These are phyloP conservation scores for Astraeus odoratus DNA, from an alignment of 768 basidiomycete genomes.

Conservation along the genomic window DNA sequence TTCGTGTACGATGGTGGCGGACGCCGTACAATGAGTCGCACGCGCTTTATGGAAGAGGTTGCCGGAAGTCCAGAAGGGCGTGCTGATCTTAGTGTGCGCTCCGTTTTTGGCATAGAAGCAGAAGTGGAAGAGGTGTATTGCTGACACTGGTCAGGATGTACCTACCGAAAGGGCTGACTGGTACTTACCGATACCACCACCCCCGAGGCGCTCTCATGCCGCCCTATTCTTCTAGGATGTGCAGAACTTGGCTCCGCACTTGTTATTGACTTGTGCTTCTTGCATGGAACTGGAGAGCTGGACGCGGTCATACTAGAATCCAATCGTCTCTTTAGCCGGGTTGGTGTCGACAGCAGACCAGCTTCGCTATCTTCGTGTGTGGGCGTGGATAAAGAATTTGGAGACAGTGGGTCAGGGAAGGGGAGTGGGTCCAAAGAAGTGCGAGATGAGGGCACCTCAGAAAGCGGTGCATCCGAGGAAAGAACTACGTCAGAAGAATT, in stretches of 20 bases:
- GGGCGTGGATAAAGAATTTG: too few relatives aligned
- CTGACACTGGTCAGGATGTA: background rate
- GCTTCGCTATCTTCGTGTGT: too few relatives aligned
- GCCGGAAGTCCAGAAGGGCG: conserved; percentile 7
- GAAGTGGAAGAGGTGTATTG: background rate
- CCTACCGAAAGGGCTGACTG: too few relatives aligned
- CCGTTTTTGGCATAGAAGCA: background rate
- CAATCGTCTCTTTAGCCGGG: conserved; percentile 21
- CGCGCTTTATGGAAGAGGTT: conserved; percentile 43
- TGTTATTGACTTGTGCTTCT: conserved; percentile 21
- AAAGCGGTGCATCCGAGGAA: too few relatives aligned
- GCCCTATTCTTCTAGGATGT: conserved; percentile 15
- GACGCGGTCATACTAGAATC: conserved; percentile 16
- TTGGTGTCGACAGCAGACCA: background rate
- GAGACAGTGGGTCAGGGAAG: too few relatives aligned
- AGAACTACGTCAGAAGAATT: too few relatives aligned
- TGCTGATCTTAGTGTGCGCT: background rate
- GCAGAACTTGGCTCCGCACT: background rate
- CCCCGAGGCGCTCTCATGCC: conserved; percentile 8
- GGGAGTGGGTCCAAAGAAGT: too few relatives aligned
- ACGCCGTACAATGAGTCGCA: conserved; percentile 57
- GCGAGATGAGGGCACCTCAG: too few relatives aligned
- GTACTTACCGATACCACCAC: background rate
- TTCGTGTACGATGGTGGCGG: conserved; percentile 57
- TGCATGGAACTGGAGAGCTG: conserved; percentile 15